Conservation (phyloP, 768 basidiomycete species). For the Stropharia rugosoannulata region DNA sequence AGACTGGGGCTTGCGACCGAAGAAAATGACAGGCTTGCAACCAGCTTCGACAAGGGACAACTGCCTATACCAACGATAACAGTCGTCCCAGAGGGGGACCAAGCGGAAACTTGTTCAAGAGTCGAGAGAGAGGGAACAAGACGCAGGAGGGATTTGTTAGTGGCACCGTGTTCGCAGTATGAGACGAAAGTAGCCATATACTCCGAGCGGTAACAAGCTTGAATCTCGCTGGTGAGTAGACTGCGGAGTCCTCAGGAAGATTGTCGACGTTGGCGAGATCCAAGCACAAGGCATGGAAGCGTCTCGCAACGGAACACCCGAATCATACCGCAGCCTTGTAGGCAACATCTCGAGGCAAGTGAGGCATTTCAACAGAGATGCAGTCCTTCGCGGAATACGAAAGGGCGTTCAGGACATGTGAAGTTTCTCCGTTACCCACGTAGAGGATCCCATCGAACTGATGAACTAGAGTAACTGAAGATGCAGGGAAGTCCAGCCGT, state of each 20-base stretch:
- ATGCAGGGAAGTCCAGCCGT: conserved; percentile 19
- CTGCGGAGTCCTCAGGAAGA: conserved; percentile 6
- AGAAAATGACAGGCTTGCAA: conserved; percentile 21
- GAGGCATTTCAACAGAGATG: conserved; percentile 11
- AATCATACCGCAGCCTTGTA: conserved; percentile 21
- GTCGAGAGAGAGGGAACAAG: conserved; percentile 23
- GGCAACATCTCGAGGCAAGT: conserved; percentile 5
- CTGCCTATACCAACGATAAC: conserved; percentile 33
- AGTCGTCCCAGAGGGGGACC: conserved; percentile 20
- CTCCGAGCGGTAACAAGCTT: conserved; percentile 15
- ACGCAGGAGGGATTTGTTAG: conserved; percentile 17
- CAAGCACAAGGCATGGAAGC: conserved; percentile 22
- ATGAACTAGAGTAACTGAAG: conserved; percentile 3
- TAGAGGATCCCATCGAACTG: conserved; percentile 22
- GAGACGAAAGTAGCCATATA: conserved; percentile 19
- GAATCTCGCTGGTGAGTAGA: conserved; percentile 16
- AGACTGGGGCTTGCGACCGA: conserved; percentile 21
- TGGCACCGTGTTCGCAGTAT: conserved; percentile 20
- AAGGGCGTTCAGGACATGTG: conserved; percentile 15
- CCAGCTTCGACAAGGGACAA: conserved; percentile 23
- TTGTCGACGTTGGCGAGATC: conserved; percentile 19
- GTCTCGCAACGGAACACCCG: conserved; percentile 29
- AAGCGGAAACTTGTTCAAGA: conserved; percentile 10
- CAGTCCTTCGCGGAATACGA: conserved; percentile 15
- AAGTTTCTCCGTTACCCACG: conserved; percentile 16